Evolutionary conservation across 1,139 yeast genomes (phyloP).

Genomic region (Debaryomycetaceae sp.): DNA sequence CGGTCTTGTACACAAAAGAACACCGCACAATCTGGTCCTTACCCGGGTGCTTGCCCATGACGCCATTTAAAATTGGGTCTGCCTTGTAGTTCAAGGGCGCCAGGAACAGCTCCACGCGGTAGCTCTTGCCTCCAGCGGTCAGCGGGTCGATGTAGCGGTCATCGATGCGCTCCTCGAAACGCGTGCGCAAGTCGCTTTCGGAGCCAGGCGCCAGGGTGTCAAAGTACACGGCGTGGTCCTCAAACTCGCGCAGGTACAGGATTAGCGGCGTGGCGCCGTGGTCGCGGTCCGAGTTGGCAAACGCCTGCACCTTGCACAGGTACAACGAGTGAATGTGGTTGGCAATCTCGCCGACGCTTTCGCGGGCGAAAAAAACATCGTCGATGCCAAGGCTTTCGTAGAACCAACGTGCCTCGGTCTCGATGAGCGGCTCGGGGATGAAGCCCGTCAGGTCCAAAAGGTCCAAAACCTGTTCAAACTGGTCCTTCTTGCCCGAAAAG

Average conservation of each 20-base stretch:
- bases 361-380: conserved; percentile 87
- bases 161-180: conserved; percentile 69
- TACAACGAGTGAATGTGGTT: conserved; percentile 82
- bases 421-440: conserved; percentile 83
- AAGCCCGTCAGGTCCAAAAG: conserved; percentile 79
- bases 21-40: conserved; percentile 62
- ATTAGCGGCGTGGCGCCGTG: conserved; percentile 45
- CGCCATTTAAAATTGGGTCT: conserved; percentile 44
- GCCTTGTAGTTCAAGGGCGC: conserved; percentile 55
- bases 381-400: conserved; percentile 86
- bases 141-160: conserved; percentile 69
- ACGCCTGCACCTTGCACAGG: conserved; percentile 91
- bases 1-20: conserved; percentile 81
- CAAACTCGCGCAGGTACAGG: conserved; percentile 70
- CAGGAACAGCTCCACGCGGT: conserved; percentile 80
- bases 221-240: conserved; percentile 88
- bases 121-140: conserved; percentile 36
- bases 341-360: conserved; percentile 74
- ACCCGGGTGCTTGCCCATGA: conserved; percentile 28
- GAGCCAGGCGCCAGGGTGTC: conserved; percentile 54
- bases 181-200: conserved; percentile 30
- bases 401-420: conserved; percentile 85
- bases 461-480: conserved; percentile 78
- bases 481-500: conserved; percentile 77
- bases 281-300: conserved; percentile 38